Base-by-base conservation (phyloP, 345 rosid species). In the Arabis alpina region DNA sequence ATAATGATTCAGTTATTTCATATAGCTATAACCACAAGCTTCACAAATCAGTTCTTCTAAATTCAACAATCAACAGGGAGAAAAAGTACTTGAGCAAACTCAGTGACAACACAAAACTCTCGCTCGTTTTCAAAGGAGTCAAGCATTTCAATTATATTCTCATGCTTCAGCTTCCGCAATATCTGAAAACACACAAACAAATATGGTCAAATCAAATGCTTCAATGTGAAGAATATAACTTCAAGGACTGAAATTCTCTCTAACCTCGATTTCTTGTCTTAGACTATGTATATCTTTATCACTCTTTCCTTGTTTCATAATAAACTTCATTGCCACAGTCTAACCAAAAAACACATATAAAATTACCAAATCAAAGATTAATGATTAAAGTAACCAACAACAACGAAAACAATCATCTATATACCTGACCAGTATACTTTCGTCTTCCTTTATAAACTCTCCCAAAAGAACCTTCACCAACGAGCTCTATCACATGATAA, bases 241-340 rank as follows among this genome's bases (percentile, higher is more conserved):
- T 19, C 23, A 19, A 19, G 45, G 19, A 72, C 14, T 48, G 39
- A 40, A 30, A 27, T 5, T 53, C 5, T 19, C 28, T 3, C 64
- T 70, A 57, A 91, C 98, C 94, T 93, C 97, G 59, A 93, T 93
- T 82, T 93, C 98, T 78, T 93, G 98, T 63, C 98, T 78, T 73
- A 93, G 71, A 73, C 87, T 93, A 57, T 85, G 96, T 12, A 93
- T 81, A 72, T 93, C 97, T 75, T 93, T 93, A 47, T 91, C 98
- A 40, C 88, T 86, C 69, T 93, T 93, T 12, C 98, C 98, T 37
- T 91, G 96, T 81, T 91, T 93, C 93, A 89, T 82, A 16, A 94
- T 94, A 55, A 94, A 91, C 79, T 94, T 94, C 97, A 94, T 87
- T 3, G 98, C 98, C 56, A 93, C 98, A 16, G 97, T 93, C 98